Evolutionary conservation across 305 asterid species (phyloP).

Genomic region (Ilex paraguariensis): DNA sequence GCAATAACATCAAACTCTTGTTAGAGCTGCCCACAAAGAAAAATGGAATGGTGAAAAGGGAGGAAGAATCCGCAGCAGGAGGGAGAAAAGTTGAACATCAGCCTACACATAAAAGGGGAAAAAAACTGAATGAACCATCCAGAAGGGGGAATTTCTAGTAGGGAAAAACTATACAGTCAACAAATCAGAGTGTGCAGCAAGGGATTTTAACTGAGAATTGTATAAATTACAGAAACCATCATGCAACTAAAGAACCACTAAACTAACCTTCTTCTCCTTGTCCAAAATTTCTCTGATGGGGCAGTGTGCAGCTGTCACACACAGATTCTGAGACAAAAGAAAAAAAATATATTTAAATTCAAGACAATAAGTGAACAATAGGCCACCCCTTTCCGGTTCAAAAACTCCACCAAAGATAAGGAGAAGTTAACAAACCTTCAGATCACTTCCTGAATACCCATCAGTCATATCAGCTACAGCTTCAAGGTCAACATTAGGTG

Average conservation of each 20-base stretch:
- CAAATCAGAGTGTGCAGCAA: no score
- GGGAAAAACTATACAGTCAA: no score
- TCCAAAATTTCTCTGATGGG: constrained; percentile 46
- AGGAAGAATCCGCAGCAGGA: no score
- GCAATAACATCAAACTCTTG: no score
- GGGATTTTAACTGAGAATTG: no score
- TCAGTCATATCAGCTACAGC: constrained; percentile 39
- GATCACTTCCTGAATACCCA: constrained; percentile 51
- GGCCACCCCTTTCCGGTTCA: not conserved
- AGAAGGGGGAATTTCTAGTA: not conserved
- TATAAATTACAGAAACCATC: not conserved
- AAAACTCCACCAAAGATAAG: not conserved
- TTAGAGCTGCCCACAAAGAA: no score
- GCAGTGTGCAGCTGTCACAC: constrained; percentile 69
- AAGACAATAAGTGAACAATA: constrained; percentile 2
- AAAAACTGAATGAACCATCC: no score
- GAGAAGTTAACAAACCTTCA: constrained; percentile 28
- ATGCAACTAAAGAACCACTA: not conserved
- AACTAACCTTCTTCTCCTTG: constrained; percentile 41
- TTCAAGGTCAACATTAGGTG: constrained; percentile 30
- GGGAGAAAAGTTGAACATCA: no score
- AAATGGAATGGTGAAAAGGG: no score
- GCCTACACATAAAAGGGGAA: not conserved
- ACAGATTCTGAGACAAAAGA: constrained; percentile 40
- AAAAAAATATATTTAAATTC: not conserved